Percentiles rank a stretch among this genome's conserved stretches.
These are phyloP conservation scores for Huntiella decipiens DNA, from an alignment of 2,329 filamentous ascomycete genomes.

Conservation along the genomic window DNA sequence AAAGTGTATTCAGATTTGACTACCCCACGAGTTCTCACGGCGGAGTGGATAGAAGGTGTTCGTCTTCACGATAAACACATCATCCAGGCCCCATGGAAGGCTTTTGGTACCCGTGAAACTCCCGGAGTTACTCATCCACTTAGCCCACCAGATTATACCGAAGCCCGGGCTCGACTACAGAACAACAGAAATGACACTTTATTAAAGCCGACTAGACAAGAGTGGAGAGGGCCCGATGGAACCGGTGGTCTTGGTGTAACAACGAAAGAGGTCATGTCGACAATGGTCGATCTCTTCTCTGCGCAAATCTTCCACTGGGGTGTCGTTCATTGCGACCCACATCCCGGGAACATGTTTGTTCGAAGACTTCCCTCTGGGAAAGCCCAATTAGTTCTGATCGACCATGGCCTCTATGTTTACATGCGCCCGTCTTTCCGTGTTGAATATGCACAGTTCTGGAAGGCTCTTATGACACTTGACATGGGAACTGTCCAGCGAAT, in stretches of 20 bases:
- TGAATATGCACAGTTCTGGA: constrained; percentile 85
- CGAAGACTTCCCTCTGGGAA: constrained; percentile 65
- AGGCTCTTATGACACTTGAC: constrained; percentile 81
- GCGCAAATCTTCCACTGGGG: constrained; percentile 98
- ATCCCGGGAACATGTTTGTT: constrained; percentile 94
- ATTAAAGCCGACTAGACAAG: constrained; percentile 61
- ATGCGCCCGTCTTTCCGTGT: constrained; percentile 69
- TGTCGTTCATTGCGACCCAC: constrained; percentile 86
- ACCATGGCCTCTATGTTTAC: constrained; percentile 89
- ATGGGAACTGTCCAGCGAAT: constrained; percentile 59
- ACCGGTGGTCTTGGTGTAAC: constrained; percentile 70
- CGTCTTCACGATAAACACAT: constrained; percentile 80
- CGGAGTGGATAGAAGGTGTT: constrained; percentile 94
- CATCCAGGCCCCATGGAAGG: constrained; percentile 59
- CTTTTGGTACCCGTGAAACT: constrained; percentile 55
- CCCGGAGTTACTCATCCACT: constrained; percentile 56
- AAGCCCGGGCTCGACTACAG: constrained; percentile 26
- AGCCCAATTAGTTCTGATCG: constrained; percentile 82
- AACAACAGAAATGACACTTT: constrained; percentile 35
- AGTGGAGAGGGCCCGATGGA: constrained; percentile 54
- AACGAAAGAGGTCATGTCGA: constrained; percentile 79
- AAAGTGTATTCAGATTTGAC: constrained; percentile 66
- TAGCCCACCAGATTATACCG: constrained; percentile 27
- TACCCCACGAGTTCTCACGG: constrained; percentile 70
- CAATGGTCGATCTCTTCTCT: constrained; percentile 91